Evolutionary conservation across 2,329 filamentous ascomycete genomes (phyloP).

Genomic region (Seiridium unicorne): DNA sequence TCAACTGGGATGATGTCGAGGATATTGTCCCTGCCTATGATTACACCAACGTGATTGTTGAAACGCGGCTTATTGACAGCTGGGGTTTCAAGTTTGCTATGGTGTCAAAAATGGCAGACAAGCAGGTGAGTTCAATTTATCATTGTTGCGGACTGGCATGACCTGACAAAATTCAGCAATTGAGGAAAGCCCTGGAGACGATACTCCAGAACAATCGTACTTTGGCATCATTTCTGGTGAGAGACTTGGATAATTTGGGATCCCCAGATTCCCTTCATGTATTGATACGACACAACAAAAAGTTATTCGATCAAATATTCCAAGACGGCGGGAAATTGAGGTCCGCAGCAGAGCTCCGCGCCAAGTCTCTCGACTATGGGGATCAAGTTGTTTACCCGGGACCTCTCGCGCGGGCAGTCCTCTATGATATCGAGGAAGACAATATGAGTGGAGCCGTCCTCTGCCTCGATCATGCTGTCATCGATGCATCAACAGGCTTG

Average conservation of each 20-base stretch:
- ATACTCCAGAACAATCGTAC: not conserved
- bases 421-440: slow-evolving; percentile 7
- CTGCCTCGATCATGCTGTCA: slow-evolving; percentile 2
- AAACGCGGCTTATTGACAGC: slow-evolving; percentile 4
- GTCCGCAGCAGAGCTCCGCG: not conserved
- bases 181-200: not conserved
- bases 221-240: slow-evolving; percentile 4
- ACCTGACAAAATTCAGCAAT: not conserved
- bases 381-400: slow-evolving; percentile 1
- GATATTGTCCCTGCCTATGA: slow-evolving; percentile 8
- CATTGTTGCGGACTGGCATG: not conserved
- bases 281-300: slow-evolving; percentile 1
- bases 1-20: slow-evolving; percentile 7
- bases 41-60: slow-evolving; percentile 2
- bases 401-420: not conserved
- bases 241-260: not conserved
- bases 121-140: not conserved
- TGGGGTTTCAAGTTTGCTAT: slow-evolving; percentile 5
- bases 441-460: not conserved
- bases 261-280: slow-evolving; percentile 5
- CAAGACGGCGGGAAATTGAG: not conserved
- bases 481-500: not conserved
- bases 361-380: not conserved
- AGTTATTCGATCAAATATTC: slow-evolving; percentile 3
- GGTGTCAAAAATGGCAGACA: not conserved